Evolutionary conservation across 768 basidiomycete genomes (phyloP), one percentile per base, ranked within the genome.

Genomic region (Hydnomerulius pinastri): DNA sequence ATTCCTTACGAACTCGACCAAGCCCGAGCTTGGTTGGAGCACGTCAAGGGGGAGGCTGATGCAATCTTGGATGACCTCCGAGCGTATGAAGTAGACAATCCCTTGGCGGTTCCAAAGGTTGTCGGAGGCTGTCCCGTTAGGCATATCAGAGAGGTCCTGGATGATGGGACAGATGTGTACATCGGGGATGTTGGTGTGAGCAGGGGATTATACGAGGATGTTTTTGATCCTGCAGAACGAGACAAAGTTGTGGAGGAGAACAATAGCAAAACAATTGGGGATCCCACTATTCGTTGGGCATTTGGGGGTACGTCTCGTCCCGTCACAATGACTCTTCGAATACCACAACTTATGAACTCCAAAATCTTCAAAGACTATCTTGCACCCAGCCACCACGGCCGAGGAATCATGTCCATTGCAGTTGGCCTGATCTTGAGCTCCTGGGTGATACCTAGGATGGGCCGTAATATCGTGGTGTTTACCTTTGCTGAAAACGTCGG

Each of bases 381-480:
- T 24, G 74, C 71, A 4, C 72, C 78, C 17, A 76, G 73, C 41
- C 76, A 82, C 58, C 81, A 85, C 51, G 73, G 79, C 18, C 71
- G 66, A 59, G 83, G 82, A 3, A 84, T 82, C 55, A 87, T 87
- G 86, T 76, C 78, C 10, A 77, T 77, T 33, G 83, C 75, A 0
- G 54, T 87, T 8, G 62, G 66, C n/a, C 79, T 77, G 1, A 32
- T 88, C 21, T 54, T 87, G 35, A 59, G 75, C 21, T 62, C 77
- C n/a, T 86, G 85, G 83, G 76, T 69, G 8, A 69, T 84, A 28
- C 83, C 83, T 1, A 67, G 81, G 40, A 84, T 87, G 84, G 72
- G 73, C 11, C 72, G 73, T 4, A 67, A 64, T 48, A 69, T 86
- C 37, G 60, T 70, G 24, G 74, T 62, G 2, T 61, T 63, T n/a